phyloP scores from a whole-genome alignment of 148 eudicot genomes.

The Rheum nobile region DNA sequence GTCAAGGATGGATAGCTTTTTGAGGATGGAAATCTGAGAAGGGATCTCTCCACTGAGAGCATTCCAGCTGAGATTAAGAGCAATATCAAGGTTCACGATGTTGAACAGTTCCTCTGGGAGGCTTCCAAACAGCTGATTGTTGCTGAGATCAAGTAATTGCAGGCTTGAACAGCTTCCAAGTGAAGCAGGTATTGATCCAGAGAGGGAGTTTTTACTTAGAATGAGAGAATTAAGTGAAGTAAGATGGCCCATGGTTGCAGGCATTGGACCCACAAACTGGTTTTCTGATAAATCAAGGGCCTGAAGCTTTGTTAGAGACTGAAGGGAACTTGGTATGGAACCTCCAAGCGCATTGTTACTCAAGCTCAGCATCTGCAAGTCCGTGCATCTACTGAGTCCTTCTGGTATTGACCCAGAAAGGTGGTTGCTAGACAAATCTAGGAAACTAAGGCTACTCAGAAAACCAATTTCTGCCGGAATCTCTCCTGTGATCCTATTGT shows the following conservation, averaged over 20 bases:
- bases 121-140: slow-evolving; percentile 38
- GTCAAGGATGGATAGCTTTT: slow-evolving; percentile 66
- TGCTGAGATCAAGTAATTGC: slow-evolving; percentile 70
- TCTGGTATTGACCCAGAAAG: slow-evolving; percentile 52
- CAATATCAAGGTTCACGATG: slow-evolving; percentile 59
- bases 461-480: slow-evolving; percentile 63
- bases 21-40: slow-evolving; percentile 43
- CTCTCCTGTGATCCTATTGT: slow-evolving; percentile 53
- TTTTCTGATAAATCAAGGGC: slow-evolving; percentile 65
- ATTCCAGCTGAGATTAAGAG: slow-evolving; percentile 72
- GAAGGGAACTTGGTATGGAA: slow-evolving; percentile 39
- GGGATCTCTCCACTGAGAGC: slow-evolving; percentile 49
- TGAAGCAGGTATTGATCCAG: slow-evolving; percentile 55
- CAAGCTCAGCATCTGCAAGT: slow-evolving; percentile 66
- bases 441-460: slow-evolving; percentile 47
- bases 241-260: slow-evolving; percentile 42
- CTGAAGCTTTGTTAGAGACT: slow-evolving; percentile 45
- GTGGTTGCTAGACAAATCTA: slow-evolving; percentile 56
- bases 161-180: slow-evolving; percentile 56
- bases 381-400: slow-evolving; percentile 51
- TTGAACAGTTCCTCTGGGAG: slow-evolving; percentile 47
- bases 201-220: slow-evolving; percentile 37
- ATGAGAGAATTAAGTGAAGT: slow-evolving; percentile 42
- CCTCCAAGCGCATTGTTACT: slow-evolving; percentile 62
- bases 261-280: slow-evolving; percentile 44